Percentiles rank a stretch among this genome's conserved stretches.
These are phyloP conservation scores for Penicillium ucsense DNA, from an alignment of 495 filamentous ascomycete species.

Conservation along the genomic window DNA sequence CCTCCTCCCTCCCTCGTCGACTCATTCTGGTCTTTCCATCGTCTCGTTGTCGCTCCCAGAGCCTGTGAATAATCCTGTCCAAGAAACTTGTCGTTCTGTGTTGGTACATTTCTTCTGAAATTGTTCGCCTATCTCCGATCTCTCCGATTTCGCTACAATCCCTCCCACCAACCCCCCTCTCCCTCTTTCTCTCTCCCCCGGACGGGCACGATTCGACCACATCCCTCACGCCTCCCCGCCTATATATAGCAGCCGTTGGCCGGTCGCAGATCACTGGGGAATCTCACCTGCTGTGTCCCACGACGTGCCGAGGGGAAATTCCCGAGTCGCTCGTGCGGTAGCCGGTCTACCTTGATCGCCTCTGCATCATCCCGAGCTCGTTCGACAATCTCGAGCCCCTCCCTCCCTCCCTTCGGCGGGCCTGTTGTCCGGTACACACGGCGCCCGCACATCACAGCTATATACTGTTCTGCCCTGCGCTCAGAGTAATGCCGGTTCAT, in stretches of 20 bases:
- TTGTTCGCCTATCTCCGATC: slow-evolving; percentile 4
- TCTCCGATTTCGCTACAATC: slow-evolving; percentile 10
- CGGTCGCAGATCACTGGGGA: slow-evolving; percentile 10
- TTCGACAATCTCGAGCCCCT: background rate
- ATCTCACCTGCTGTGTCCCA: slow-evolving; percentile 3
- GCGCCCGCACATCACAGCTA: slow-evolving; percentile 1
- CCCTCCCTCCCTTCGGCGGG: background rate
- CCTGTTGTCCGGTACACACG: slow-evolving; percentile 29
- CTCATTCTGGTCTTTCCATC: slow-evolving; percentile 4
- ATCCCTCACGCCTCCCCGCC: slow-evolving; percentile 8
- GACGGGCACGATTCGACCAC: slow-evolving; percentile 1
- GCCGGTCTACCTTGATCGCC: slow-evolving; percentile 21
- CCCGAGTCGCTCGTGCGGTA: slow-evolving; percentile 28
- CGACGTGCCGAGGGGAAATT: slow-evolving; percentile 9
- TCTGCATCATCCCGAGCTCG: background rate
- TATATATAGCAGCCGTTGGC: slow-evolving; percentile 15
- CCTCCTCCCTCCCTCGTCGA: no score
- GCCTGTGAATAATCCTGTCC: no score
- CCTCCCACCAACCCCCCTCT: slow-evolving; percentile 1
- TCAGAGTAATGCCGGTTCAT: slow-evolving; percentile 31
- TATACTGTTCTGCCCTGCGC: background rate
- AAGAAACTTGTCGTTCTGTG: background rate
- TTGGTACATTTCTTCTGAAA: slow-evolving; percentile 14
- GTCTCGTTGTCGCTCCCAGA: no score
- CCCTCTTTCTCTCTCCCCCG: background rate